These are phyloP conservation scores for Clohesyomyces aquaticus DNA, from an alignment of 495 filamentous ascomycete species.

Conservation along the genomic window DNA sequence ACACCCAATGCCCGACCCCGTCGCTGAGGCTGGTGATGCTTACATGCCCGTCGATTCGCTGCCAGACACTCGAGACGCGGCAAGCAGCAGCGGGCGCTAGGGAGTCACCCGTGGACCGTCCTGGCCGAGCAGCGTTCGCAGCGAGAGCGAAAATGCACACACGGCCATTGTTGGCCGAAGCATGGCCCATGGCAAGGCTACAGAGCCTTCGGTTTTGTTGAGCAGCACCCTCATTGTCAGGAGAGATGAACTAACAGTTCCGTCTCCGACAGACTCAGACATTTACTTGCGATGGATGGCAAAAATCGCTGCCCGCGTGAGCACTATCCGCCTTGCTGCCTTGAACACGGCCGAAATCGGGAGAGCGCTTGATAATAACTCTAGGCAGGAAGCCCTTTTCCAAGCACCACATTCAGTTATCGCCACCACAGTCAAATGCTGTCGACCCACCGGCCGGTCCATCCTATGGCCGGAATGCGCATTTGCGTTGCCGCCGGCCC, in stretches of 20 bases:
- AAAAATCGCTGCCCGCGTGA: conserved; percentile 16
- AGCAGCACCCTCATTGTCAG: conserved; percentile 20
- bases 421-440: not conserved
- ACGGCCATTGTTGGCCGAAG: not conserved
- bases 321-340: conserved; percentile 28
- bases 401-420: conserved; percentile 10
- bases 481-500: conserved; percentile 11
- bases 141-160: not conserved
- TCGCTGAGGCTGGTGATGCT: conserved; percentile 6
- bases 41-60: conserved; percentile 21
- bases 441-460: conserved; percentile 1
- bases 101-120: conserved; percentile 1
- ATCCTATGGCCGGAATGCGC: not conserved
- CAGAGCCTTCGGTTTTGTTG: not conserved
- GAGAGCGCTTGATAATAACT: not conserved
- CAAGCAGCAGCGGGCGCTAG: conserved; percentile 18
- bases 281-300: not conserved
- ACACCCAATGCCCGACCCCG: conserved; percentile 25
- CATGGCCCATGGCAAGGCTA: not conserved
- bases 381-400: not conserved
- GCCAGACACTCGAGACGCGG: not conserved
- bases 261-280: not conserved
- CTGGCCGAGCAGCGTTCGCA: conserved; percentile 15
- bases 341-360: conserved; percentile 29
- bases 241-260: not conserved